Percentiles rank a stretch among this genome's conserved stretches.
These are phyloP conservation scores for Penicillium tannophilum DNA, from an alignment of 495 filamentous ascomycete species.

Conservation along the genomic window DNA sequence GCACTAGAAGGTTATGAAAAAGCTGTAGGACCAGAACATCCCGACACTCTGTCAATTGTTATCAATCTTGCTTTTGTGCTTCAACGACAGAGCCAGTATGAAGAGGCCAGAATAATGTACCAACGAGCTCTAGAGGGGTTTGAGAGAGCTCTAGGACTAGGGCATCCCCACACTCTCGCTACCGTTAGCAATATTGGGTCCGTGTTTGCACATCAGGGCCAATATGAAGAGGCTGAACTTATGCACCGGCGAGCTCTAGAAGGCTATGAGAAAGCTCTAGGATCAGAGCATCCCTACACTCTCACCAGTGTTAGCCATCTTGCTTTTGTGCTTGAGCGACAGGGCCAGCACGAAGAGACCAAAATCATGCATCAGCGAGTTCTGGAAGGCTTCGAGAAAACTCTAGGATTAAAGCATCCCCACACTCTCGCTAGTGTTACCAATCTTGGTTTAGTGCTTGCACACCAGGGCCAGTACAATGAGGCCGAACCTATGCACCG, in stretches of 20 bases:
- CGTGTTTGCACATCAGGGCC: not conserved
- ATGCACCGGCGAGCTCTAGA: not conserved
- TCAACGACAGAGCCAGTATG: not conserved
- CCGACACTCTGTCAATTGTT: constrained; percentile 3
- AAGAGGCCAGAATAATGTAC: not conserved
- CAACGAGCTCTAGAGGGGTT: not conserved
- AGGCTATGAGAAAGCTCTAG: not conserved
- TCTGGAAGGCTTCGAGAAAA: too few species aligned
- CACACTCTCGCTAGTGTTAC: constrained; percentile 5
- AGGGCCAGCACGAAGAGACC: not conserved
- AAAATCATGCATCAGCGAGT: not conserved
- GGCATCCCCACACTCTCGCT: constrained; percentile 6
- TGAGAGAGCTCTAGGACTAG: constrained; percentile 2
- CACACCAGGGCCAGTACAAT: not conserved
- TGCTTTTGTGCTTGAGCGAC: not conserved
- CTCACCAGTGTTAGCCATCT: not conserved
- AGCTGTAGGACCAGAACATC: constrained; percentile 12
- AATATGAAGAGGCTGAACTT: not conserved
- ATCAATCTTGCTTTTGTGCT: too few species aligned
- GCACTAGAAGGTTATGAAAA: too few species aligned
- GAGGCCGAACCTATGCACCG: not conserved
- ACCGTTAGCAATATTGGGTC: not conserved
- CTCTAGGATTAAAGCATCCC: constrained; percentile 8
- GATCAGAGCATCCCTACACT: not conserved
- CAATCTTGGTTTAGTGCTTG: too few species aligned